Percentiles rank a stretch among this genome's conserved stretches.
phyloP scores from a whole-genome alignment of 495 filamentous ascomycete species.

The Xanthoparmelia taractica region DNA sequence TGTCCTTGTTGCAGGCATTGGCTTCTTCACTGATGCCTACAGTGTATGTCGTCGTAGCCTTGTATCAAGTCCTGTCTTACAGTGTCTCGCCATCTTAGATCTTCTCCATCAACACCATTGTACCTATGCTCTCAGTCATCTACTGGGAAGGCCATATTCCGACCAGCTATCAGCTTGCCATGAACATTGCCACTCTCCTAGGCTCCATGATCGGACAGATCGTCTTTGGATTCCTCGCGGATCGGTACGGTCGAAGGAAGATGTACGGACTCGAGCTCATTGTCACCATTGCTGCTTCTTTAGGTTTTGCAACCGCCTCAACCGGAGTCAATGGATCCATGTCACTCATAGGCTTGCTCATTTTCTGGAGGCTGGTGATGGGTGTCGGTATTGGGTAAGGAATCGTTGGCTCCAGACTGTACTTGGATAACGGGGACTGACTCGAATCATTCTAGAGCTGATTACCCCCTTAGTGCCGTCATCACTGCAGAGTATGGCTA shows the following conservation, averaged over 20 bases:
- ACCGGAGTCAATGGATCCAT: conserved; percentile 40
- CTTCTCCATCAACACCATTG: conserved; percentile 58
- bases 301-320: conserved; percentile 48
- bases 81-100: conserved; percentile 28
- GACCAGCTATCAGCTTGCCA: conserved; percentile 36
- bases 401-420: neutral
- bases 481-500: conserved; percentile 51
- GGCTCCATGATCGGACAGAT: conserved; percentile 55
- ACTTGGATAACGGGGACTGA: conserved; percentile 15
- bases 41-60: conserved; percentile 38
- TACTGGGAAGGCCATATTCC: conserved; percentile 48
- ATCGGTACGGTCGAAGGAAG: conserved; percentile 52
- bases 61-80: neutral
- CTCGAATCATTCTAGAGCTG: conserved; percentile 25
- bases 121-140: conserved; percentile 54
- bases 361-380: conserved; percentile 51
- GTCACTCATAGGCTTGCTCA: conserved; percentile 49
- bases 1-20: conserved; percentile 54
- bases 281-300: conserved; percentile 47
- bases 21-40: conserved; percentile 63
- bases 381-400: conserved; percentile 43
- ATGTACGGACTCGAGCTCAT: conserved; percentile 59
- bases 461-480: conserved; percentile 51
- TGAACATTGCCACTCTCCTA: conserved; percentile 53
- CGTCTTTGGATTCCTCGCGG: conserved; percentile 55